A percentile compares a stretch with the other conserved stretches of the same genome.
Conservation (phyloP, 2,329 filamentous ascomycete species). For the Emericellopsis cladophorae region DNA sequence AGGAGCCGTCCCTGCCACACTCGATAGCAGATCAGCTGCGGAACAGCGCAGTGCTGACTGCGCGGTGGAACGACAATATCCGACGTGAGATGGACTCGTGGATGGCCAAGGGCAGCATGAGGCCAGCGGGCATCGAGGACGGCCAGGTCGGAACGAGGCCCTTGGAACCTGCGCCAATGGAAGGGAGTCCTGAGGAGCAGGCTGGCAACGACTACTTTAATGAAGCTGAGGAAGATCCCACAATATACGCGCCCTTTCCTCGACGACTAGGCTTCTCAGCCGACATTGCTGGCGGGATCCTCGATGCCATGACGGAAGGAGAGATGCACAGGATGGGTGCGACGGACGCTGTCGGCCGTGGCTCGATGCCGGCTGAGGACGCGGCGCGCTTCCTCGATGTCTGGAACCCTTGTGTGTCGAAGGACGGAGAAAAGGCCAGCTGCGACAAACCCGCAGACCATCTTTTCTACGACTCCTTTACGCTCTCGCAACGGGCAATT, state of each 20-base stretch:
- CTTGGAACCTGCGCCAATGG: slow-evolving; percentile 2
- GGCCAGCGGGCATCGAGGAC: slow-evolving; percentile 18
- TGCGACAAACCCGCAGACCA: slow-evolving; percentile 32
- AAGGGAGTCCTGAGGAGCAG: slow-evolving; percentile 4
- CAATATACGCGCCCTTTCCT: slow-evolving; percentile 17
- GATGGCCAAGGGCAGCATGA: slow-evolving; percentile 24
- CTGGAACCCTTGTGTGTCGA: slow-evolving; percentile 25
- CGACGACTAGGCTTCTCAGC: slow-evolving; percentile 28
- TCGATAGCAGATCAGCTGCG: slow-evolving; percentile 37
- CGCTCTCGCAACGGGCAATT: slow-evolving; percentile 21
- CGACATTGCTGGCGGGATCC: slow-evolving; percentile 24
- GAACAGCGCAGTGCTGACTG: slow-evolving; percentile 37
- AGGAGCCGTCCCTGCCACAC: slow-evolving; percentile 28
- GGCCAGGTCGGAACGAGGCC: slow-evolving; percentile 5
- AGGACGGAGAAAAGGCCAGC: slow-evolving; percentile 2
- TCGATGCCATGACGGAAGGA: slow-evolving; percentile 31
- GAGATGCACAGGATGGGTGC: slow-evolving; percentile 30
- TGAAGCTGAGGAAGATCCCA: not conserved
- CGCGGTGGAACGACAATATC: slow-evolving; percentile 34
- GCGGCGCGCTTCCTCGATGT: slow-evolving; percentile 26
- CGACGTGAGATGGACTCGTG: slow-evolving; percentile 27
- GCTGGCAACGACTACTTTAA: not conserved
- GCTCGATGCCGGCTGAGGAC: slow-evolving; percentile 17
- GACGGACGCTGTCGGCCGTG: slow-evolving; percentile 29
- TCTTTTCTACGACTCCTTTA: slow-evolving; percentile 40